These are phyloP conservation scores for Westerdykella aurantiaca DNA, from an alignment of 2,329 filamentous ascomycete species.

Conservation along the genomic window DNA sequence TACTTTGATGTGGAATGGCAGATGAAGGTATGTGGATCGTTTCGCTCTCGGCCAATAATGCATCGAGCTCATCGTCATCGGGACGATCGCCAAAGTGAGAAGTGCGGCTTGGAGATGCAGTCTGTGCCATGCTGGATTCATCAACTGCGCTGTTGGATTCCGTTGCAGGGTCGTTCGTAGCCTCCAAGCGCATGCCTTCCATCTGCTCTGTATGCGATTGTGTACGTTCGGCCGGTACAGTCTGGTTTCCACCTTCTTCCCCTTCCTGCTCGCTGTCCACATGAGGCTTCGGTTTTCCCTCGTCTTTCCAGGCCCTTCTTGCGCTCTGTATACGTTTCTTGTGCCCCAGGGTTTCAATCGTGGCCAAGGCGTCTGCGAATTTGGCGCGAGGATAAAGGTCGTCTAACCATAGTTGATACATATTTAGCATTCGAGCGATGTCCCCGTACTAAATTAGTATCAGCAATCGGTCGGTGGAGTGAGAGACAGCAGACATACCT, in stretches of 20 bases:
- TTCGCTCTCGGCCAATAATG: constrained; percentile 47
- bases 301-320: constrained; percentile 78
- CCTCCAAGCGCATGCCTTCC: constrained; percentile 6
- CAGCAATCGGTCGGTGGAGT: constrained; percentile 3
- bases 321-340: constrained; percentile 69
- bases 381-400: constrained; percentile 92
- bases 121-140: constrained; percentile 1
- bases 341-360: constrained; percentile 92
- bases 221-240: not conserved
- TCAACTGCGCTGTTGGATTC: not conserved
- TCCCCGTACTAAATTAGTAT: constrained; percentile 65
- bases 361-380: constrained; percentile 80
- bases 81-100: constrained; percentile 38
- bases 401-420: constrained; percentile 96
- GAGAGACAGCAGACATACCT: constrained; percentile 48
- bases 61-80: constrained; percentile 50
- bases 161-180: not conserved
- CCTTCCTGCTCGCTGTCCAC: constrained; percentile 24
- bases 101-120: constrained; percentile 5
- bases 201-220: constrained; percentile 8
- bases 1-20: constrained; percentile 8
- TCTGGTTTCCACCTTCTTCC: constrained; percentile 24
- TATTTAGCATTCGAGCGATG: constrained; percentile 70
- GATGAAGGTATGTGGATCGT: constrained; percentile 2
- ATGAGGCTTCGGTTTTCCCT: constrained; percentile 53